These are phyloP conservation scores for Lupinus albus DNA, from an alignment of 306 rosid species.

Conservation along the genomic window DNA sequence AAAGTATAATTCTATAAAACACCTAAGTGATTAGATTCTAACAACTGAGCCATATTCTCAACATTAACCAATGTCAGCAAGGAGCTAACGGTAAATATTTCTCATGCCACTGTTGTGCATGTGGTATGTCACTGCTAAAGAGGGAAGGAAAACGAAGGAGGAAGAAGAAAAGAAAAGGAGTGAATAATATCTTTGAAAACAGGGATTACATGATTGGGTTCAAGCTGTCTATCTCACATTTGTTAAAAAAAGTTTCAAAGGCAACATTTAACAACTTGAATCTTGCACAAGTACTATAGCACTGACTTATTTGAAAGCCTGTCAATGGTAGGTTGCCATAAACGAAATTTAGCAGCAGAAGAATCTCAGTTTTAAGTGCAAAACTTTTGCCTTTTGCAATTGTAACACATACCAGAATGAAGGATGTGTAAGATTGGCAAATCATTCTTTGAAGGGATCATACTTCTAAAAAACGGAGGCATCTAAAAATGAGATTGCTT, in stretches of 20 bases:
- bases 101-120: not conserved
- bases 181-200: constrained; percentile 1
- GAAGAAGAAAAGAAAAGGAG: not conserved
- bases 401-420: constrained; percentile 3
- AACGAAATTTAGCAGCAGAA: constrained; percentile 24
- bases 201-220: not conserved
- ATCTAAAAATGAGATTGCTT: constrained; percentile 15
- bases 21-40: too few relatives aligned
- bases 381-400: constrained; percentile 30
- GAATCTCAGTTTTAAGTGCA: constrained; percentile 7
- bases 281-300: not conserved
- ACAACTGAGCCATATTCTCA: too few relatives aligned
- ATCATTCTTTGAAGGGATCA: constrained; percentile 24
- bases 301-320: constrained; percentile 17
- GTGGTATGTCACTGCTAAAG: constrained; percentile 12
- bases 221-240: constrained; percentile 29
- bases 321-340: too few relatives aligned
- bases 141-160: not conserved
- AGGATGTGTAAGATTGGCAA: constrained; percentile 8
- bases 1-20: too few relatives aligned
- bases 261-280: constrained; percentile 27
- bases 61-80: constrained; percentile 13
- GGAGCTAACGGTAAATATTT: constrained; percentile 19
- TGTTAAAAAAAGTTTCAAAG: not conserved
- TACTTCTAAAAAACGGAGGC: constrained; percentile 7